A percentile compares a stretch with the other conserved stretches of the same genome.
phyloP scores from a whole-genome alignment of 2,329 filamentous ascomycete species.

The Trichoderma simmonsii region DNA sequence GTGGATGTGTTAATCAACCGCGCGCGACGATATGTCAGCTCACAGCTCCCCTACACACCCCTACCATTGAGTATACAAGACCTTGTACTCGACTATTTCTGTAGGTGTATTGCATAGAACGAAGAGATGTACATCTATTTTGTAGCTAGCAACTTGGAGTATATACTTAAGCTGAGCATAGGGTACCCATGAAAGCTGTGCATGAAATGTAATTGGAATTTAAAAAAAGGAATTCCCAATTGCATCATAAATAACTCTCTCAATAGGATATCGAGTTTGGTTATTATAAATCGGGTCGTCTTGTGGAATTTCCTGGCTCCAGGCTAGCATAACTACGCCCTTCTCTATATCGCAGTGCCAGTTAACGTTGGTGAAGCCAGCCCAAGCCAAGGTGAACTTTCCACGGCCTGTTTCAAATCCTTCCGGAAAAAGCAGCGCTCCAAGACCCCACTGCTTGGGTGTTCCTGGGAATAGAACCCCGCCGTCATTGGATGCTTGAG shows the following conservation, averaged over 20 bases:
- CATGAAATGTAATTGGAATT: too few relatives aligned
- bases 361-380: background rate
- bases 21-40: background rate
- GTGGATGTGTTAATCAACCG: background rate
- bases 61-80: too few relatives aligned
- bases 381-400: background rate
- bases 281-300: background rate
- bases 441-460: background rate
- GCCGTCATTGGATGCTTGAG: background rate
- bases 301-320: background rate
- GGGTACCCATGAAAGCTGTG: too few relatives aligned
- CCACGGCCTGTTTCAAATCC: background rate
- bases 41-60: background rate
- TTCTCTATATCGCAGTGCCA: background rate
- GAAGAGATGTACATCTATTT: too few relatives aligned
- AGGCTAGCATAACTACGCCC: background rate
- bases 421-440: background rate
- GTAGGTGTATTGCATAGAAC: too few relatives aligned
- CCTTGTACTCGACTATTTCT: too few relatives aligned
- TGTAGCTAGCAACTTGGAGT: too few relatives aligned
- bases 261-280: background rate
- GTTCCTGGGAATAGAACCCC: background rate
- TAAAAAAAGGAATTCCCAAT: background rate
- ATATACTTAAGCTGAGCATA: too few relatives aligned
- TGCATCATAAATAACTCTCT: background rate